phyloP scores from a whole-genome alignment of 2,329 filamentous ascomycete species.

The Blastomyces gilchristii region DNA sequence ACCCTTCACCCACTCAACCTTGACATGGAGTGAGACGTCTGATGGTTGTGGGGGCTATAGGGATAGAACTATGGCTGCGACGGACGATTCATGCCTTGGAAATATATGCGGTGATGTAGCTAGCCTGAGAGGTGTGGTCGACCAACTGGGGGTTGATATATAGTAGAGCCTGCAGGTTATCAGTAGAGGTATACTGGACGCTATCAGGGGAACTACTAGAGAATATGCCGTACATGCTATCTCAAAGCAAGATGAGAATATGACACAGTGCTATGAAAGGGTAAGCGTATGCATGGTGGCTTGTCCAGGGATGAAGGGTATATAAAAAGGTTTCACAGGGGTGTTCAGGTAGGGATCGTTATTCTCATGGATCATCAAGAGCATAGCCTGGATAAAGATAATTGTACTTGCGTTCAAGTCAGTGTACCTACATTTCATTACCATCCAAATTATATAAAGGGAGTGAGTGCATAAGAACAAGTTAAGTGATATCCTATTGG shows the following conservation, averaged over 20 bases:
- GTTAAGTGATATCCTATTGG: neutral
- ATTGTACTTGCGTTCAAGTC: neutral
- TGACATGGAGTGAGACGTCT: neutral
- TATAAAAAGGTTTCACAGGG: too few relatives aligned
- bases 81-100: constrained; percentile 15
- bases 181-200: constrained; percentile 21
- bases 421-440: neutral
- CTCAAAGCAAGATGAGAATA: constrained; percentile 22
- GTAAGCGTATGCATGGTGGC: neutral
- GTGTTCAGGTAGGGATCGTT: too few relatives aligned
- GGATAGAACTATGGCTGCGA: constrained; percentile 11
- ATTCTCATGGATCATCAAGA: too few relatives aligned
- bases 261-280: constrained; percentile 8
- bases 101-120: constrained; percentile 20
- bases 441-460: neutral
- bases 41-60: constrained; percentile 1
- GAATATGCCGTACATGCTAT: constrained; percentile 23
- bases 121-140: constrained; percentile 18
- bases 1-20: neutral
- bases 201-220: constrained; percentile 24
- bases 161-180: constrained; percentile 21
- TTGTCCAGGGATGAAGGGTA: too few relatives aligned
- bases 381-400: too few relatives aligned
- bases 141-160: constrained; percentile 15
- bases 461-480: neutral